Evolutionary conservation across 495 filamentous ascomycete species (phyloP), one percentile per base, ranked within the genome.

Genomic region (Aspergillus ostianus): DNA sequence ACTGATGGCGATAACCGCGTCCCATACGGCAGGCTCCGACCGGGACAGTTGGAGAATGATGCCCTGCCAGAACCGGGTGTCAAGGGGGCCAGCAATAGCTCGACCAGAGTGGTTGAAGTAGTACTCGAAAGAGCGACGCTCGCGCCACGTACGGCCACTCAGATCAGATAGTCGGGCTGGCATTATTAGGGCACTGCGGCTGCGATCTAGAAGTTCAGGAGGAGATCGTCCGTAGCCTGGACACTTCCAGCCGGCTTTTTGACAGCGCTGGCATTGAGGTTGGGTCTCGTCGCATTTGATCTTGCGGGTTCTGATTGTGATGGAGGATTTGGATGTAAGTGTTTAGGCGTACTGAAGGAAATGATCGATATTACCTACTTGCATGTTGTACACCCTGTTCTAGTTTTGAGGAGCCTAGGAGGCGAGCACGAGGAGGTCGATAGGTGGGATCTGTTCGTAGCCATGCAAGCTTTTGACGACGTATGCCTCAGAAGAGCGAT

Each of bases 11-110:
- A 49, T 20, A n/a, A 49, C 21, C 7, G 47, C 79, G 50, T 81
- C 78, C 55, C 75, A 75, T 21, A 83, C 72, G 4, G 79, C 77
- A 0, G 80, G 80, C 58, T 81, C 77, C 26, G 72, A 64, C 54
- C 77, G 74, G 63, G 76, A 74, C 41, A 77, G 70, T 62, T 82
- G 79, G 30, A 82, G 70, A 18, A 82, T 72, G 18, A 82, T 63
- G 30, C 75, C 72, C 10, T 75, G 66, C 80, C 79, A 82, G 58
- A 83, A 82, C 57, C 64, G 64, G 41, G 67, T 66, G 59, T 78
- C 73, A 52, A 76, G 67, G 44, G 68, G 69, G 20, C 71, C 77
- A 4, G 75, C 80, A 15, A 78, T 67, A 32, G 65, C 73, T 21
- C 73, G 77, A 15, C 69, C 74, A 70, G 73, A 44, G 70, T 66